Evolutionary conservation across 1,284 basidiomycete species (phyloP), one percentile per base, ranked within the genome.

Genomic region (Microbotryomycetes sp.): DNA sequence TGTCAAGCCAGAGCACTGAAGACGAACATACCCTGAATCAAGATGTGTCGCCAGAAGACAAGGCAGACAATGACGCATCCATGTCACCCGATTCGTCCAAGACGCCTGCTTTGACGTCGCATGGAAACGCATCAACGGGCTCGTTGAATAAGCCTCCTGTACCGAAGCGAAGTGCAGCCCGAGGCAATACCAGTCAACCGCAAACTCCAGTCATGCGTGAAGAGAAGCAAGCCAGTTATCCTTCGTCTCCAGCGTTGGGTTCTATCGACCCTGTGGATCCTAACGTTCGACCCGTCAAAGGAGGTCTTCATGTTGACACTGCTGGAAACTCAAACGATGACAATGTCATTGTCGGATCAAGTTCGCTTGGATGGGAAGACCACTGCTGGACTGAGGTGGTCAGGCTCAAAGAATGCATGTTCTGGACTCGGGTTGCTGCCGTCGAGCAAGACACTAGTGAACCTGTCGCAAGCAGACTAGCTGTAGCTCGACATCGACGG

Each of bases 321-420:
- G 22, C 42, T 26, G 36, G 23, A 19, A 54, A 14, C 29, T 28
- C 12, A 15, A 14, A 36, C 26, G 29, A 12, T n/a, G 36, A 15
- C 15, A 29, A 19, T 32, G 28, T 29, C 5, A 56, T 3, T 12
- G 54, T 22, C 19, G 54, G 54, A 6, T 5, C 31, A n/a, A 56
- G 19, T 47, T 16, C 59, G n/a, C 22, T 32, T 29, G 69, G 66
- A 1, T 94, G 91, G 92, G 92, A 94, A 76, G 89, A 89, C 73
- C 82, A 86, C 63, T 86, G 88, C 47, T 96, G 91, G 90, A 86
- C 84, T 71, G 86, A 90, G 77, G 76, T 96, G 16, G 80, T 87
- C 7, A 81, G 81, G 59, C 75, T 96, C 67, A 86, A 86, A 70
- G 90, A 94, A 77, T 86, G 87, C 56, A 91, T 94, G 87, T 92